A percentile compares a stretch with the other conserved stretches of the same genome.
Conservation (phyloP, 192 early-diverging fungal species). For the Glomus cerebriforme region DNA sequence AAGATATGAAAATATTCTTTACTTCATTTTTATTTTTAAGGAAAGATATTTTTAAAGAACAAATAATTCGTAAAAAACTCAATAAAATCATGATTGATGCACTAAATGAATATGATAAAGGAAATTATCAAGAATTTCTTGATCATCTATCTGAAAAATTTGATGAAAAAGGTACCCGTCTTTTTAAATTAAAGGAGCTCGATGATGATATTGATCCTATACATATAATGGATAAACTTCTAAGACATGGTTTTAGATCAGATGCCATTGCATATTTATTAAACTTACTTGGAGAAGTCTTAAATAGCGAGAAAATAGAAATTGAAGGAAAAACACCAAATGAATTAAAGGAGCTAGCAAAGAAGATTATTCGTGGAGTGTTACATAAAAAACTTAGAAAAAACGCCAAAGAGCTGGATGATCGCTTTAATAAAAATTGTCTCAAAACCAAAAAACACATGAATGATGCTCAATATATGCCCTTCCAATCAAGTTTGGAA, state of each 20-base stretch:
- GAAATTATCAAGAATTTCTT: not conserved
- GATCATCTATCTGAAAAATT: not conserved
- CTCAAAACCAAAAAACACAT: not conserved
- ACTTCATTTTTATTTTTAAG: not conserved
- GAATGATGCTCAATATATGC: not conserved
- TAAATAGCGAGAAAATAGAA: not conserved
- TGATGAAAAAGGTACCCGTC: not conserved
- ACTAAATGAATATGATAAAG: not conserved
- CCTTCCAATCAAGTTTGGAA: not conserved
- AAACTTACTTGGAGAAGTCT: slow-evolving; percentile 1
- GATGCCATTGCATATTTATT: slow-evolving; percentile 8
- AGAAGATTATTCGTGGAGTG: not conserved
- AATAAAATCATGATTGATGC: not conserved
- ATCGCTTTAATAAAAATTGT: no score
- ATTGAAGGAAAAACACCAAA: not conserved
- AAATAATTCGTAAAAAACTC: not conserved
- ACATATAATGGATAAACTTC: not conserved
- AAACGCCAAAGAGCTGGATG: not conserved
- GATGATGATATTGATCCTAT: not conserved
- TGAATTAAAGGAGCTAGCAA: not conserved
- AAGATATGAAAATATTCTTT: not conserved
- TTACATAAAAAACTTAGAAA: not conserved
- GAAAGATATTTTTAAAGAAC: not conserved
- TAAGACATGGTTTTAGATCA: not conserved
- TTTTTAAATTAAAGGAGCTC: not conserved